A percentile compares a stretch with the other conserved stretches of the same genome.
Evolutionary conservation across 2,329 filamentous ascomycete species (phyloP).

Genomic region (Ceratocystis destructans): DNA sequence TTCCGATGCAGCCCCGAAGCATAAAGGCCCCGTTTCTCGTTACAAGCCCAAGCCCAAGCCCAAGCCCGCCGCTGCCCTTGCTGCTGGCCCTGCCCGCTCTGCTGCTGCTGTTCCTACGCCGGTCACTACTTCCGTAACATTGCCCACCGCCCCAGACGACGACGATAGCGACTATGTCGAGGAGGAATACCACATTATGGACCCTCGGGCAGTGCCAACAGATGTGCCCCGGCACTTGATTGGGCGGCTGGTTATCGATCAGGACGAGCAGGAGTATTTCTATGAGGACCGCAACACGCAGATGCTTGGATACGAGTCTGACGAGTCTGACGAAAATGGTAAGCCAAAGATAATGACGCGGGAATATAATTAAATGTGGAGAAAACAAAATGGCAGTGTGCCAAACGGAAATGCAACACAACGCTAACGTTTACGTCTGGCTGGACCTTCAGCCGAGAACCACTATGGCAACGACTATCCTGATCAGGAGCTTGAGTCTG

Average conservation of each 20-base stretch:
- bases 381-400: not conserved
- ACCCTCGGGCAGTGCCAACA: constrained; percentile 36
- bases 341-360: constrained; percentile 19
- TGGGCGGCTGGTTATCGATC: constrained; percentile 43
- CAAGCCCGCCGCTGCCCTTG: constrained; percentile 5
- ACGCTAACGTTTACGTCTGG: constrained; percentile 11
- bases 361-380: not conserved
- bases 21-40: constrained; percentile 41
- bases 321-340: constrained; percentile 55
- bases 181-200: constrained; percentile 50
- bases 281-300: constrained; percentile 26
- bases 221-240: constrained; percentile 38
- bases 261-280: constrained; percentile 45
- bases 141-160: constrained; percentile 28
- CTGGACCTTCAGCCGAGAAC: constrained; percentile 46
- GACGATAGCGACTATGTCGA: constrained; percentile 47
- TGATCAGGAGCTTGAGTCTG: constrained; percentile 62
- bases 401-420: not conserved
- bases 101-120: constrained; percentile 9
- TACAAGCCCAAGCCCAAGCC: constrained; percentile 29
- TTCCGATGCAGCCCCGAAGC: constrained; percentile 34
- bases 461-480: constrained; percentile 70
- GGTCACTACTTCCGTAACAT: constrained; percentile 10
- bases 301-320: constrained; percentile 33
- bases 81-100: not conserved